Evolutionary conservation across 768 basidiomycete genomes (phyloP), one percentile per base, ranked within the genome.

Genomic region (Tulasnella sp.): DNA sequence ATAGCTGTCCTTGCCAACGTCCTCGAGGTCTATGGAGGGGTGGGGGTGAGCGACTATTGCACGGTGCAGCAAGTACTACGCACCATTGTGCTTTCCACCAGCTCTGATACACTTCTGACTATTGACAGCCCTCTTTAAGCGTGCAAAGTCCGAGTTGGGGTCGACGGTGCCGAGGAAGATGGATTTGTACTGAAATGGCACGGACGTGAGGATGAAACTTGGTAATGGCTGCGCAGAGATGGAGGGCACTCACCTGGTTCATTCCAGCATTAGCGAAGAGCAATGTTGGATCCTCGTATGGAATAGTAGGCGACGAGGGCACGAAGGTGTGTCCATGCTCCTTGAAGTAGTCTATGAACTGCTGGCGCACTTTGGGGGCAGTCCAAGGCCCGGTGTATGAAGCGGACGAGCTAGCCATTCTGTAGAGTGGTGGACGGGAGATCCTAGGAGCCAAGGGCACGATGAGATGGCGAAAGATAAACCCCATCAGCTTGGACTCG

Each of bases 131-230:
- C 98, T 92, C 83, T 91, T 95, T 80, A 98, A 87, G 83, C 93
- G 96, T 78, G 93, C 89, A 81, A 98, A 89, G 61, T 95, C 93
- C 1, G 96, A 98, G 81, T 95, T 88, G 40, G 97, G 96, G 85
- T 99, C 98, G 79, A 97, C 95, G 7, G 93, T 98, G 80, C 97
- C 97, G n/a, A 99, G 88, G 84, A 99, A 99, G 80, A 99, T 94
- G 61, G 94, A 86, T 86, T 99, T 99, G 87, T 93, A 99, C 93
- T 99, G 84, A 74, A 85, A 85, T 85, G 86, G 86, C 67, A 80
- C 42, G 70, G 71, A 39, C 29, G 35, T 37, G 74, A 51, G 71
- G 73, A 80, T 15, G 20, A 23, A 78, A 37, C n/a, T n/a, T 18
- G 26, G 39, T 23, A 29, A 39, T 44, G n/a, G 32, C 71, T 79